Evolutionary conservation across 2,329 filamentous ascomycete genomes (phyloP).

Genomic region (Fusarium tricinctum): DNA sequence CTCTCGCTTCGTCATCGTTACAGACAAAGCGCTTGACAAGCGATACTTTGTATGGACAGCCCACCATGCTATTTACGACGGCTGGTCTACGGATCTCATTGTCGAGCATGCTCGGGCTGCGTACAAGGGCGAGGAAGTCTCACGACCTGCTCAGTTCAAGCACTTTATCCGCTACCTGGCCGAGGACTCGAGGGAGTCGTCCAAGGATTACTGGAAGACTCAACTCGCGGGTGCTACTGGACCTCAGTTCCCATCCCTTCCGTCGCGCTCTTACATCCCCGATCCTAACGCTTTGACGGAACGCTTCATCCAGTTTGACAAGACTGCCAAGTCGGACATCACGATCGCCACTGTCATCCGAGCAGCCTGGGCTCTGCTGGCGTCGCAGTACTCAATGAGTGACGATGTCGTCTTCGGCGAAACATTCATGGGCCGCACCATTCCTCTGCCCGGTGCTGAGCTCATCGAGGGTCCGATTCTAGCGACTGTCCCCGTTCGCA

Average conservation of each 20-base stretch:
- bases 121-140: slow-evolving; percentile 37
- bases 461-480: slow-evolving; percentile 52
- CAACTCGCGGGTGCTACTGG: slow-evolving; percentile 46
- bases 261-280: slow-evolving; percentile 46
- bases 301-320: slow-evolving; percentile 39
- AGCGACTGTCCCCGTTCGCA: slow-evolving; percentile 45
- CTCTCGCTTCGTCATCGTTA: slow-evolving; percentile 59
- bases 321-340: slow-evolving; percentile 39
- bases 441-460: slow-evolving; percentile 49
- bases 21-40: slow-evolving; percentile 48
- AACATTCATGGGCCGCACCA: slow-evolving; percentile 50
- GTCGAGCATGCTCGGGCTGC: slow-evolving; percentile 44
- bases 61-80: slow-evolving; percentile 54
- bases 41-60: slow-evolving; percentile 52
- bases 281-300: slow-evolving; percentile 41
- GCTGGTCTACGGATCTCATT: slow-evolving; percentile 49
- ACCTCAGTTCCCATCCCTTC: slow-evolving; percentile 46
- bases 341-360: slow-evolving; percentile 47
- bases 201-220: slow-evolving; percentile 44
- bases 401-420: slow-evolving; percentile 51
- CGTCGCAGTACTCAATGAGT: slow-evolving; percentile 49
- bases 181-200: slow-evolving; percentile 38
- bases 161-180: slow-evolving; percentile 46
- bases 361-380: slow-evolving; percentile 50
- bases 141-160: slow-evolving; percentile 47